A percentile compares a stretch with the other conserved stretches of the same genome.
phyloP scores from a whole-genome alignment of 1,284 basidiomycete genomes.

The Neolentinus lepideus region DNA sequence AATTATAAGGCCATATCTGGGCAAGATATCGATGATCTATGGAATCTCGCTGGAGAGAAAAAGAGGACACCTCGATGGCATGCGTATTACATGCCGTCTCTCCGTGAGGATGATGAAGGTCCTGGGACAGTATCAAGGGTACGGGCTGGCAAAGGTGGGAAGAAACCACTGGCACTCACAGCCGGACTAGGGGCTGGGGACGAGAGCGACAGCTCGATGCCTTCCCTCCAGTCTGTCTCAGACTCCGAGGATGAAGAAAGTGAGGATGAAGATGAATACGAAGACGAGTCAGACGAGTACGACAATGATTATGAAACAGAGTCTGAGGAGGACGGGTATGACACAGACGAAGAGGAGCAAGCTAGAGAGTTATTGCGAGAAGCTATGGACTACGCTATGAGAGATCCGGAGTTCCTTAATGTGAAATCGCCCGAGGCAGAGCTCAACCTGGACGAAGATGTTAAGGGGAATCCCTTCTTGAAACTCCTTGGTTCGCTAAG shows the following conservation, averaged over 20 bases:
- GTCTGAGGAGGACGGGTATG: slow-evolving; percentile 37
- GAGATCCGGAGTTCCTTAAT: slow-evolving; percentile 48
- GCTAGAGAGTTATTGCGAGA: slow-evolving; percentile 52
- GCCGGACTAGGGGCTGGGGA: slow-evolving; percentile 25
- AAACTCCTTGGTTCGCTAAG: slow-evolving; percentile 63
- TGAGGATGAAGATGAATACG: slow-evolving; percentile 16
- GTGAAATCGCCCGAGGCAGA: slow-evolving; percentile 30
- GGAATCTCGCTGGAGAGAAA: slow-evolving; percentile 51
- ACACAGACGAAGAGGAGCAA: slow-evolving; percentile 63
- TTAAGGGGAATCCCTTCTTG: slow-evolving; percentile 66
- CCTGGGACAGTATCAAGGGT: not conserved
- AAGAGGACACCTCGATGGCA: slow-evolving; percentile 54
- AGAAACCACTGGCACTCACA: slow-evolving; percentile 42
- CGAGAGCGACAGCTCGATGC: slow-evolving; percentile 49
- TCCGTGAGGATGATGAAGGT: slow-evolving; percentile 6
- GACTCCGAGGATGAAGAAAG: slow-evolving; percentile 33
- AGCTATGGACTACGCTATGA: slow-evolving; percentile 62
- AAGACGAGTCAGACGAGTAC: slow-evolving; percentile 25
- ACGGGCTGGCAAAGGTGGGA: slow-evolving; percentile 21
- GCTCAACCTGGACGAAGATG: slow-evolving; percentile 34
- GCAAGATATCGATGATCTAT: slow-evolving; percentile 50
- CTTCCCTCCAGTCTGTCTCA: slow-evolving; percentile 53
- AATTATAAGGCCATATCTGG: slow-evolving; percentile 50
- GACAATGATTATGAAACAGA: slow-evolving; percentile 29
- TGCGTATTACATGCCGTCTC: slow-evolving; percentile 27